Conservation (phyloP, 2,329 filamentous ascomycete genomes). For the Chalaropsis thielavioides region DNA sequence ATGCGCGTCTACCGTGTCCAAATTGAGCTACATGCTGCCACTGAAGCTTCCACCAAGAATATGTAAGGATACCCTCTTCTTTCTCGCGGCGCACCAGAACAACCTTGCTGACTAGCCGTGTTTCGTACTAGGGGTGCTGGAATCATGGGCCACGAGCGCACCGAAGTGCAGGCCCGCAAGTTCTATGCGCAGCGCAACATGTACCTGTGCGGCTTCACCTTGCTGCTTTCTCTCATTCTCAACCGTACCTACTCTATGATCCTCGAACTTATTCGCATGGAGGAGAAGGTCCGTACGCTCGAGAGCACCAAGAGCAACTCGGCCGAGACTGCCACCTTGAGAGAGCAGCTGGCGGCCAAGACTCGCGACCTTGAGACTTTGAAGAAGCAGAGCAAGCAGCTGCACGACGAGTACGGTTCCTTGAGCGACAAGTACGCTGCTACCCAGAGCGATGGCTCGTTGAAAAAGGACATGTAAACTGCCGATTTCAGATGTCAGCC, state of each 20-base stretch:
- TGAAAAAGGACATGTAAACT: conserved; percentile 44
- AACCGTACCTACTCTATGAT: conserved; percentile 99
- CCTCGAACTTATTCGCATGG: conserved; percentile 74
- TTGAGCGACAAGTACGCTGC: conserved; percentile 68
- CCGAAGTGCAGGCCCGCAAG: conserved; percentile 98
- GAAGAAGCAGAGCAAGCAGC: conserved; percentile 80
- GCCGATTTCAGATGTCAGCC: conserved; percentile 5
- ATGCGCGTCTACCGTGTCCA: conserved; percentile 93
- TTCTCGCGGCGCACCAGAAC: not conserved
- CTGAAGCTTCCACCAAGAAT: conserved; percentile 39
- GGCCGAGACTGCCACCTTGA: conserved; percentile 57
- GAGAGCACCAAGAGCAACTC: conserved; percentile 48
- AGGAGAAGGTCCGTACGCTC: conserved; percentile 77
- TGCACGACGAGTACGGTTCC: conserved; percentile 72
- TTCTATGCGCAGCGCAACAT: conserved; percentile 99
- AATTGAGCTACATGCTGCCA: conserved; percentile 62
- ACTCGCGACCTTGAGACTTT: conserved; percentile 72
- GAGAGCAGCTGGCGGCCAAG: conserved; percentile 60
- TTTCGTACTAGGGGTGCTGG: conserved; percentile 33
- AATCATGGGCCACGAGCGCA: conserved; percentile 80
- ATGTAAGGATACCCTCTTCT: conserved; percentile 27
- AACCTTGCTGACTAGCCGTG: not conserved
- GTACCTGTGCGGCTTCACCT: conserved; percentile 98
- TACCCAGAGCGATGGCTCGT: conserved; percentile 35
- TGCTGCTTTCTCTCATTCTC: conserved; percentile 95